Evolutionary conservation across 2,329 filamentous ascomycete species (phyloP).

Genomic region (Claviceps digitariae): DNA sequence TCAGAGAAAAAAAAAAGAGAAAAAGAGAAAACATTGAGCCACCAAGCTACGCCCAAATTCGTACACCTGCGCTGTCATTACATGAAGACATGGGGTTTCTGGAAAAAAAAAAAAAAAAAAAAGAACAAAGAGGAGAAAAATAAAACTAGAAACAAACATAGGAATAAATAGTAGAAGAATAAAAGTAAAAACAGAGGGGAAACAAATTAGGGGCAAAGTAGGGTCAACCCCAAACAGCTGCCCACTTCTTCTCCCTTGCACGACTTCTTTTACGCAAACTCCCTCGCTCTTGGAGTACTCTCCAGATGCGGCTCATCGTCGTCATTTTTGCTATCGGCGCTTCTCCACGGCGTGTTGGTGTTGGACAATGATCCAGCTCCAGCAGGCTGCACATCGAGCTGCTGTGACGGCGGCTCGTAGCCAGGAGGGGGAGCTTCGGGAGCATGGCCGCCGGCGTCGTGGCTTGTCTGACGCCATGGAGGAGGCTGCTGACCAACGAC

Average conservation of each 20-base stretch:
- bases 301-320: constrained; percentile 20
- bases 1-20: neutral
- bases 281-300: constrained; percentile 18
- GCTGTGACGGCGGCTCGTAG: constrained; percentile 20
- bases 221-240: too few species aligned
- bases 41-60: neutral
- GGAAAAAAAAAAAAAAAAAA: neutral
- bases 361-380: constrained; percentile 15
- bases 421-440: constrained; percentile 20
- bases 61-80: neutral
- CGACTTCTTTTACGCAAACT: constrained; percentile 14
- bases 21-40: neutral
- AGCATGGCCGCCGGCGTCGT: constrained; percentile 12
- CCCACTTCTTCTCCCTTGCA: neutral
- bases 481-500: constrained; percentile 14
- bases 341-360: constrained; percentile 14
- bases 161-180: neutral
- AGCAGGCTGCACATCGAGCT: constrained; percentile 16
- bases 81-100: neutral
- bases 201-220: too few species aligned
- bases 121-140: neutral
- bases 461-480: constrained; percentile 16
- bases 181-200: neutral
- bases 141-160: neutral
- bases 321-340: constrained; percentile 14